A percentile compares a stretch with the other conserved stretches of the same genome.
phyloP scores from a whole-genome alignment of 176 grass and related monocot species.

The Ampelocalamus luodianensis region DNA sequence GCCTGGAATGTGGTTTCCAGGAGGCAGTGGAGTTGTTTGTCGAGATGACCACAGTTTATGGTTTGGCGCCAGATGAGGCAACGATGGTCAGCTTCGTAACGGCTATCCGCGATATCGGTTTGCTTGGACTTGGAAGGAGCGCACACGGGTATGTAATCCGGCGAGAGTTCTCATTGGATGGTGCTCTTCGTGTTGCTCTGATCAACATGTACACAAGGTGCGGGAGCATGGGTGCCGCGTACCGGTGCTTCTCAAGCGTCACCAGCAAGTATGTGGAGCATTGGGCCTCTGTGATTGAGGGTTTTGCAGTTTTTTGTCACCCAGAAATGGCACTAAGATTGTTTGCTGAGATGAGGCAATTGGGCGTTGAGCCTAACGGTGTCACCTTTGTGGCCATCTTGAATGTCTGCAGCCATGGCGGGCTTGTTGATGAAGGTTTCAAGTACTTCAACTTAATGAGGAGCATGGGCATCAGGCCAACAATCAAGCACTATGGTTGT shows the following conservation, averaged over 20 bases:
- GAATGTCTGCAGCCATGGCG: conserved; percentile 63
- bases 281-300: conserved; percentile 54
- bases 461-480: conserved; percentile 51
- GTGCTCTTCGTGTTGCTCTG: conserved; percentile 51
- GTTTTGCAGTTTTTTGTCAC: conserved; percentile 54
- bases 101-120: conserved; percentile 39
- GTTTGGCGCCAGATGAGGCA: conserved; percentile 49
- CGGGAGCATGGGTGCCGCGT: conserved; percentile 44
- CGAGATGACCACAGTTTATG: conserved; percentile 46
- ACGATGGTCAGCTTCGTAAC: conserved; percentile 42
- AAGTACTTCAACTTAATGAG: conserved; percentile 51
- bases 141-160: conserved; percentile 40
- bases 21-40: conserved; percentile 49
- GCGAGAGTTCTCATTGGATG: conserved; percentile 32
- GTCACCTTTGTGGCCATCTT: conserved; percentile 65
- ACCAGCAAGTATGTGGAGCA: conserved; percentile 53
- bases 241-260: conserved; percentile 51
- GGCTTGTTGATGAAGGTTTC: conserved; percentile 58
- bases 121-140: too few species aligned
- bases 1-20: too few species aligned
- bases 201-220: conserved; percentile 66
- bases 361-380: conserved; percentile 45
- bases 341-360: conserved; percentile 47
- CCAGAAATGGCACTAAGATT: conserved; percentile 46
- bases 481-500: conserved; percentile 58